Base-by-base conservation (phyloP, 306 rosid species). In the Glycine tomentella region DNA sequence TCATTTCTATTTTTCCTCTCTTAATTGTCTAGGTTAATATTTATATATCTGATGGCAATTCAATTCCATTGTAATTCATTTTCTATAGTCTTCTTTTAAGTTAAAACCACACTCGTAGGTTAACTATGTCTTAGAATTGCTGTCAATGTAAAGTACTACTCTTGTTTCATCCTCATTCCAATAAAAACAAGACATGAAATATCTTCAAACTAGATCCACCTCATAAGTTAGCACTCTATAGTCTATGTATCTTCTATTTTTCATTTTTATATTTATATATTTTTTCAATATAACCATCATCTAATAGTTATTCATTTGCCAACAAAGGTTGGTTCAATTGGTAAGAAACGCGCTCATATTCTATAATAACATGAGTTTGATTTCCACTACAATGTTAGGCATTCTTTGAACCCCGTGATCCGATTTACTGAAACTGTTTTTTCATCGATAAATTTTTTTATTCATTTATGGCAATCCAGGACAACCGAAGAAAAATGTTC, bases 1-100 rank as follows among this genome's bases (percentile, higher is more conserved):
- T 44, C 58, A 74, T 69, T 56, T 76, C 70, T 51, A 62, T 67
- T 59, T 34, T 79, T 33, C n/a, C 15, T 62, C 8, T 12, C 15
- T 75, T 65, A 81, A 58, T 69, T 82, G 84, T 85, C 81, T 83
- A 86, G 33, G 13, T 45, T 87, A 84, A 52, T 48, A 61, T 34
- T 50, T 45, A 52, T 45, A 51, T 84, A 20, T 20, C 83, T 72
- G 79, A 82, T 53, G 64, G 75, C 49, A 77, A 85, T 64, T 69
- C 57, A 20, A 20, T 20, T 20, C 25, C 57, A 20, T 20, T 20
- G 25, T 20, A 20, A 20, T 20, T 20, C 25, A 20, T 20, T 20
- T 20, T 20, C 25, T 20, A 20, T 20, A 20, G 25, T 20, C 25
- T 20, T 20, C 25, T 56, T 38, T 9, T n/a, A 53, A n/a, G 40